Base-by-base conservation (phyloP, 371 early-diverging fungal genomes). In the Mucor plumbeus region DNA sequence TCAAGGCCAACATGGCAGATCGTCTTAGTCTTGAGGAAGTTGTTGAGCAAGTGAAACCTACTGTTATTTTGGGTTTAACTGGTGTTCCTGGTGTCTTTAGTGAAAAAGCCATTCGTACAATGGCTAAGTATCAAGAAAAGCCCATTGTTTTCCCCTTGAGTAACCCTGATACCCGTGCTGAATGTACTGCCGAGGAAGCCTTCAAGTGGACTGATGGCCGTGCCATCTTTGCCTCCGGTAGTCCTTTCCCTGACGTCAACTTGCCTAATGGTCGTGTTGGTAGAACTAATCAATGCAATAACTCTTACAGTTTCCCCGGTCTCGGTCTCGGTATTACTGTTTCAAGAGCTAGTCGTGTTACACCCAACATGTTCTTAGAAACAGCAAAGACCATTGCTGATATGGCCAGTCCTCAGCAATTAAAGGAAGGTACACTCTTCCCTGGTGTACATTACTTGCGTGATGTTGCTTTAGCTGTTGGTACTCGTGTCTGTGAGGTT, bases 71-170 rank as follows among this genome's bases (percentile, higher is more conserved):
- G n/a, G 90, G 90, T 40, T 74, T 90, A 40, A 84, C 86, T 13
- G 87, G 87, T 59, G 74, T 85, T 31, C 76, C 70, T 43, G 88
- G 89, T 26, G 83, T 87, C 17, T 90, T 90, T 63, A 79, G 81
- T 1, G 85, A 87, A 67, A 76, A 85, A 48, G 85, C 85, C n/a
- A 73, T 83, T 44, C 76, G 84, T 31, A 75, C 76, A 21, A 89
- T 90, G 89, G 85, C 89, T 8, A 76, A 79, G 7, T 72, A 86
- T 55, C 80, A 84, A 19, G 85, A 87, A 48, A 80, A 81, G 34
- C 90, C 90, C 9, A 77, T 85, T 9, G 77, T 90, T 7, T 88
- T 90, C 74, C 89, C 90, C 17, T 77, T 90, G 21, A 84, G 85
- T 41, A 90, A 90, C 57, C 90, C 90, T 41, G 87, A 85, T 48